Percentiles rank a stretch among this genome's conserved stretches.
These are phyloP conservation scores for Ceraceosorus guamensis DNA, from an alignment of 1,284 basidiomycete species.

Conservation along the genomic window DNA sequence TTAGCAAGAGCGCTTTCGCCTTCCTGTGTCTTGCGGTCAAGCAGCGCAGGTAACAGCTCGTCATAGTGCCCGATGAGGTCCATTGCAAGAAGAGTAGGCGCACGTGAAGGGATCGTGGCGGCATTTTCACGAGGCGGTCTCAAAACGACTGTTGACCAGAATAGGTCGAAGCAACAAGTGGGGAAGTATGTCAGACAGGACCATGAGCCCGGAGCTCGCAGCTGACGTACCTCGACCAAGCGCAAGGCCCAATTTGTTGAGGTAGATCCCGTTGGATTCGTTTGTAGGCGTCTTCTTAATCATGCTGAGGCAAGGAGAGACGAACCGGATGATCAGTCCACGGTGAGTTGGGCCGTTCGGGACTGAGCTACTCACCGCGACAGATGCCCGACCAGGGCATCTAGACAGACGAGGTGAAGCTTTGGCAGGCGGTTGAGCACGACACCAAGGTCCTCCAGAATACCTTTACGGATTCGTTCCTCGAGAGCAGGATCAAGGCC, in stretches of 20 bases:
- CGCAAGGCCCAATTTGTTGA: constrained; percentile 76
- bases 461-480: constrained; percentile 59
- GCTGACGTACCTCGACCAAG: constrained; percentile 63
- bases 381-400: constrained; percentile 70
- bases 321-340: constrained; percentile 1
- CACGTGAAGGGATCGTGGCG: constrained; percentile 68
- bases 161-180: neutral
- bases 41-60: constrained; percentile 68
- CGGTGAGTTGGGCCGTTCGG: neutral
- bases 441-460: constrained; percentile 60
- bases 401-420: constrained; percentile 73
- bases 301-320: constrained; percentile 48
- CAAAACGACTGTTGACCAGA: constrained; percentile 59
- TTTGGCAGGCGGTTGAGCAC: constrained; percentile 68
- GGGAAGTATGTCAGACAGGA: too few species aligned
- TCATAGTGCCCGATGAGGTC: constrained; percentile 74
- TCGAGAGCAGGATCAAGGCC: constrained; percentile 63
- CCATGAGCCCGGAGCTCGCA: neutral
- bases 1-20: constrained; percentile 53
- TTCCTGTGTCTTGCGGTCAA: constrained; percentile 75
- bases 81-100: constrained; percentile 62
- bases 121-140: constrained; percentile 76
- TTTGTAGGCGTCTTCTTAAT: constrained; percentile 59
- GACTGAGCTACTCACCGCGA: constrained; percentile 56
- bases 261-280: constrained; percentile 66